Base-by-base conservation (phyloP, 345 rosid species). In the Adansonia digitata region DNA sequence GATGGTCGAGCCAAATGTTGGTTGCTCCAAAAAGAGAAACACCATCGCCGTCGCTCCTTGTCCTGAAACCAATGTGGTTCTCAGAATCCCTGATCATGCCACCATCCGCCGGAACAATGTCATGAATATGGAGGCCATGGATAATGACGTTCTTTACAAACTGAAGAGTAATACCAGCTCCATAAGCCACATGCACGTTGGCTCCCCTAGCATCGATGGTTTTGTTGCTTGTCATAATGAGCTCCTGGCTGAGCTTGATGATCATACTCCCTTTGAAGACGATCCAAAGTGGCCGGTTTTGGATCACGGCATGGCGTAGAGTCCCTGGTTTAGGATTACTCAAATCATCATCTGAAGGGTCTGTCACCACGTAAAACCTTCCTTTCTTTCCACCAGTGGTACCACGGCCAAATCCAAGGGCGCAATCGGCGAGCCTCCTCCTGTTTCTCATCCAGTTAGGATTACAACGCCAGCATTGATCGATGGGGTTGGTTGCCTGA, bases 31-130 rank as follows among this genome's bases (percentile, higher is more conserved):
- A 91, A 26, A 93, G 73, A 22, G 94, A 88, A 55, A 94, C 72
- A 13, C 92, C 98, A 35, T 94, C 98, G 1, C 97, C 98, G 26
- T 92, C 97, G n/a, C n/a, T n/a, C n/a, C n/a, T n/a, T n/a, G n/a
- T n/a, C n/a, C n/a, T n/a, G n/a, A n/a, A n/a, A n/a, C 98, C 98
- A 0, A 69, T 55, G 57, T 92, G 98, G 22, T 85, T 86, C 0
- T 51, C 71, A 0, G 94, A 77, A 62, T 94, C 94, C 72, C 89
- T 85, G 59, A 94, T 79, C 74, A 85, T 46, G 13, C 98, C 97
- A 7, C 98, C 98, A 0, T 2, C 20, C 8, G 86, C 79, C 9
- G 7, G 10, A 2, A 71, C 77, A 17, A 84, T 87, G 81, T 90
- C 82, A 74, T 91, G 92, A 67, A 94, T 85, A 94, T 88, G n/a